Conservation (phyloP, 306 rosid genomes). For the Pterocarpus macrocarpus region DNA sequence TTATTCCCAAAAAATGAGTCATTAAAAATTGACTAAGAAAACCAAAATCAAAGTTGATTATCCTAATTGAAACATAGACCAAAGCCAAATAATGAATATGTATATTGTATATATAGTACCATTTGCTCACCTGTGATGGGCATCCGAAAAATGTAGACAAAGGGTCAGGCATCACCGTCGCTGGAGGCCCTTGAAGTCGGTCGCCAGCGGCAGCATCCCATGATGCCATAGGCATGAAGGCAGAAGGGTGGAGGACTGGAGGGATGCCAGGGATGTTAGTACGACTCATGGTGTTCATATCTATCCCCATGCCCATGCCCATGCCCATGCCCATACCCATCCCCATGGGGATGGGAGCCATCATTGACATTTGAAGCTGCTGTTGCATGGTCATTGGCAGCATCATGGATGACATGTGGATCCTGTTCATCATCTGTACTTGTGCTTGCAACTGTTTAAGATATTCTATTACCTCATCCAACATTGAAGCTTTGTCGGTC, state of each 20-base stretch:
- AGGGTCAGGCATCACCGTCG: slow-evolving; percentile 60
- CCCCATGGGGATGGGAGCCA: slow-evolving; percentile 75
- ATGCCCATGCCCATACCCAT: slow-evolving; percentile 67
- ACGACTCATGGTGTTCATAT: slow-evolving; percentile 61
- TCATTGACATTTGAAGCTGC: slow-evolving; percentile 88
- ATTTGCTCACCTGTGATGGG: slow-evolving; percentile 72
- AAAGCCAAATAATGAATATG: neutral
- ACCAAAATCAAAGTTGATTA: neutral
- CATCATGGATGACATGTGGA: slow-evolving; percentile 80
- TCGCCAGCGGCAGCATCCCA: slow-evolving; percentile 62
- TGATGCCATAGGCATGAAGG: slow-evolving; percentile 74
- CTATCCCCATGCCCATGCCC: slow-evolving; percentile 72
- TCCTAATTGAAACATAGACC: neutral
- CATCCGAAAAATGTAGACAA: slow-evolving; percentile 71
- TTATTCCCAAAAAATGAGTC: neutral
- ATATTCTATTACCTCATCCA: slow-evolving; percentile 95
- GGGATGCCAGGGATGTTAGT: slow-evolving; percentile 64
- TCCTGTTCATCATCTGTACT: slow-evolving; percentile 77
- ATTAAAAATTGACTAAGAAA: neutral
- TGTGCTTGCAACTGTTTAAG: slow-evolving; percentile 94
- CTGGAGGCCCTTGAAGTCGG: slow-evolving; percentile 55
- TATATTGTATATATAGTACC: neutral
- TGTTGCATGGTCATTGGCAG: slow-evolving; percentile 82
- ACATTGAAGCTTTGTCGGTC: slow-evolving; percentile 96
- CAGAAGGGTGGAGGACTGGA: slow-evolving; percentile 70